Evolutionary conservation across 2,329 filamentous ascomycete genomes (phyloP).

Genomic region (Aureobasidium vineae): DNA sequence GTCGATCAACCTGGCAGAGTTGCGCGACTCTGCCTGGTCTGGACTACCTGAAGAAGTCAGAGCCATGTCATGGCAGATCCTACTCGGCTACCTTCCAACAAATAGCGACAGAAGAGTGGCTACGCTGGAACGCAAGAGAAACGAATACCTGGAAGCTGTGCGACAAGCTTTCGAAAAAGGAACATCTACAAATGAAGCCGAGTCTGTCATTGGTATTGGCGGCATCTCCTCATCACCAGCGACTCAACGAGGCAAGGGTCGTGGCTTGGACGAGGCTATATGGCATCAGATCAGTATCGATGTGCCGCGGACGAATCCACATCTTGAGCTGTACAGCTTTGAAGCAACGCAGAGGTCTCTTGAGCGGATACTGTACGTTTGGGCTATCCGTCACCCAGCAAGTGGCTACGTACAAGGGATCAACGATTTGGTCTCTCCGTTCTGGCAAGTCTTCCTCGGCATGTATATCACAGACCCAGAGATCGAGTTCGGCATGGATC

Average conservation of each 20-base stretch:
- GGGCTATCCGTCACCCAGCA: constrained; percentile 95
- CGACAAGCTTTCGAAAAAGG: constrained; percentile 62
- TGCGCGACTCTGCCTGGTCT: constrained; percentile 87
- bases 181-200: constrained; percentile 42
- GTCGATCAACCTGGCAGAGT: constrained; percentile 78
- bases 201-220: constrained; percentile 54
- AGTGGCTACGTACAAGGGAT: constrained; percentile 98
- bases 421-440: constrained; percentile 95
- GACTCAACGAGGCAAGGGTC: constrained; percentile 59
- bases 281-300: constrained; percentile 99
- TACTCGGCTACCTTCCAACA: constrained; percentile 94
- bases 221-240: constrained; percentile 44
- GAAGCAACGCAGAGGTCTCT: constrained; percentile 93
- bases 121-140: constrained; percentile 88
- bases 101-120: constrained; percentile 89
- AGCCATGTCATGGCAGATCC: constrained; percentile 97
- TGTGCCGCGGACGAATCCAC: constrained; percentile 91
- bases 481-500: constrained; percentile 94
- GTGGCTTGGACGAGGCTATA: constrained; percentile 90
- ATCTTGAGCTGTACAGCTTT: constrained; percentile 91
- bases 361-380: constrained; percentile 93
- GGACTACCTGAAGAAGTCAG: constrained; percentile 93
- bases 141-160: constrained; percentile 94
- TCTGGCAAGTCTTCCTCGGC: constrained; percentile 96
- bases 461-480: constrained; percentile 93